Evolutionary conservation across 179 eudicot genomes (phyloP).

Genomic region (Beta macrorhiza): DNA sequence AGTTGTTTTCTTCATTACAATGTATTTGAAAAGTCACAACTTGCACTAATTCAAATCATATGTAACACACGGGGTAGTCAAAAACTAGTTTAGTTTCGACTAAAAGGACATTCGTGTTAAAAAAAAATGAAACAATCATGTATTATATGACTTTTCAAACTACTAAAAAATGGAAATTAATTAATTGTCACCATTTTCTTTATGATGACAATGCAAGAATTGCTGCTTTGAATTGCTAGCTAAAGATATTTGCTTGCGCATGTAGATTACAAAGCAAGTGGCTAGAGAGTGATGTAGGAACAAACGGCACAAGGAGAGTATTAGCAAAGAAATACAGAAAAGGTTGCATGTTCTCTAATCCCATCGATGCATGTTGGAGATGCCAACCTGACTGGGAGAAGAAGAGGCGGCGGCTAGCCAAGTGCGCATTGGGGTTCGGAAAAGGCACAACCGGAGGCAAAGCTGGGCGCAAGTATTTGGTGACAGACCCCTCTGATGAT

Average conservation of each 20-base stretch:
- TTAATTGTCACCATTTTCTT: no score
- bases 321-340: slow-evolving; percentile 28
- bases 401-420: slow-evolving; percentile 45
- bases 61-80: no score
- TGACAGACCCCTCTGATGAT: slow-evolving; percentile 38
- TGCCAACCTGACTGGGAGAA: slow-evolving; percentile 41
- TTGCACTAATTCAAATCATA: no score
- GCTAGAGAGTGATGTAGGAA: slow-evolving; percentile 11
- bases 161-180: no score
- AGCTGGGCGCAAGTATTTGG: slow-evolving; percentile 37
- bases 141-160: no score
- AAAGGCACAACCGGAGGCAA: slow-evolving; percentile 46
- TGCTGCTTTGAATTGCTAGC: not conserved
- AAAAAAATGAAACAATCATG: no score
- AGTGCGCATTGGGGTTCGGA: slow-evolving; percentile 50
- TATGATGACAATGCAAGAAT: not conserved
- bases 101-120: no score
- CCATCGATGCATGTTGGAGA: slow-evolving; percentile 54
- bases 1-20: no score
- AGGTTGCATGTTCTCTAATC: slow-evolving; percentile 39
- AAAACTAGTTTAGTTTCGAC: no score
- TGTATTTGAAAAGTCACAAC: no score
- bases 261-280: slow-evolving; percentile 13
- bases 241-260: not conserved
- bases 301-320: slow-evolving; percentile 34